Conservation (phyloP, 169 alveolate genomes). For the Cryptosporidium sp. region DNA sequence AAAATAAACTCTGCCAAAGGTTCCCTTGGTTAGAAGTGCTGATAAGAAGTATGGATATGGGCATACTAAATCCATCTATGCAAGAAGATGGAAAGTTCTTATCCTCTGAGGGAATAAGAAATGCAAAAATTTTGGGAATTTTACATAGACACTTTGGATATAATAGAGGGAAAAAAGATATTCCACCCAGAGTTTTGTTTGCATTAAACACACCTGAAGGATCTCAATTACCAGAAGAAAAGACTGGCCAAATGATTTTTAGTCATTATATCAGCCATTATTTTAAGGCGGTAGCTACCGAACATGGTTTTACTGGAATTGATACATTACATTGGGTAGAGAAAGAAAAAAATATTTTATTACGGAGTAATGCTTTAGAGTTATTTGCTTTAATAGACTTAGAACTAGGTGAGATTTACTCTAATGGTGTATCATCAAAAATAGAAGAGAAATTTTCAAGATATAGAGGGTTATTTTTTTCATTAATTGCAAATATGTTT, state of each 20-base stretch:
- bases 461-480: constrained; percentile 51
- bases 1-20: constrained; percentile 34
- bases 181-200: constrained; percentile 62
- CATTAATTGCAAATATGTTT: constrained; percentile 69
- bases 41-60: constrained; percentile 51
- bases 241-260: constrained; percentile 62
- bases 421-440: constrained; percentile 1
- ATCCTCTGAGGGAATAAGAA: constrained; percentile 30
- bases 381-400: constrained; percentile 46
- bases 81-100: constrained; percentile 46
- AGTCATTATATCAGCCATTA: constrained; percentile 65
- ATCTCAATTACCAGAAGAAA: constrained; percentile 52
- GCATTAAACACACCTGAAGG: constrained; percentile 51
- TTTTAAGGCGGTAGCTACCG: constrained; percentile 56
- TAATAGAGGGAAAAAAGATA: constrained; percentile 11
- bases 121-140: constrained; percentile 31
- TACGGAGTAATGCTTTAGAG: constrained; percentile 54
- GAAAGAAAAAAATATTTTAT: constrained; percentile 37
- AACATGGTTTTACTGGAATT: constrained; percentile 59
- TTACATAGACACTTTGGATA: constrained; percentile 50
- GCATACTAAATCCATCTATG: constrained; percentile 41
- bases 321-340: constrained; percentile 70
- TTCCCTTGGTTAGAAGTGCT: constrained; percentile 62
- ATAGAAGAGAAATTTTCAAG: constrained; percentile 38
- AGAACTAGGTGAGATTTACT: constrained; percentile 58